phyloP scores from a whole-genome alignment of 345 rosid genomes.

The Eucalyptus erythrocorys region DNA sequence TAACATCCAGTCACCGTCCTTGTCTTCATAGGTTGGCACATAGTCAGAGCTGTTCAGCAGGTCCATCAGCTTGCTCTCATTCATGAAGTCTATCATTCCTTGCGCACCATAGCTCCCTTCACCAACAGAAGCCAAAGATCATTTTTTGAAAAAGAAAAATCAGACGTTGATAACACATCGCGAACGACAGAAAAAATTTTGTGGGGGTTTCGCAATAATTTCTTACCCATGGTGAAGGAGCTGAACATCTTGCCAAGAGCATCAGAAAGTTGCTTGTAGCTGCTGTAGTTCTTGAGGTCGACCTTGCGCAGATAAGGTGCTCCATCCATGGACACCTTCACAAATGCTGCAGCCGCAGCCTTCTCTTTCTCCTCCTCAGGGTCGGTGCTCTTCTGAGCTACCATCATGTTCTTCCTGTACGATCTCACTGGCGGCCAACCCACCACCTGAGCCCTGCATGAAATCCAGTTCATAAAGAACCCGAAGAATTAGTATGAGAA shows the following conservation, averaged over 20 bases:
- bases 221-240: constrained; percentile 91
- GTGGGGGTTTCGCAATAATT: background rate
- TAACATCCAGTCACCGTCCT: constrained; percentile 99
- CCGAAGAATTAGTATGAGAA: background rate
- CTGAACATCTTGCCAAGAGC: constrained; percentile 92
- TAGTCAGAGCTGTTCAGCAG: constrained; percentile 81
- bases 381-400: constrained; percentile 39
- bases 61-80: constrained; percentile 89
- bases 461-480: background rate
- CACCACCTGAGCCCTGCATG: constrained; percentile 69
- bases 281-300: constrained; percentile 81
- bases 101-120: constrained; percentile 47
- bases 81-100: constrained; percentile 99
- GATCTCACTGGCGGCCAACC: constrained; percentile 98
- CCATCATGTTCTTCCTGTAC: constrained; percentile 82
- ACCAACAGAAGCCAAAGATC: background rate
- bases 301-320: constrained; percentile 96
- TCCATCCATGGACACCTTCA: constrained; percentile 97
- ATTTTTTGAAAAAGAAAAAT: background rate
- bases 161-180: background rate
- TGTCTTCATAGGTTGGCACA: constrained; percentile 94
- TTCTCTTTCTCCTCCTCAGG: constrained; percentile 10
- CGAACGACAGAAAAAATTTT: background rate
- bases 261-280: constrained; percentile 81
- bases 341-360: constrained; percentile 44